A percentile compares a stretch with the other conserved stretches of the same genome.
Evolutionary conservation across 176 grass and related monocot genomes (phyloP).

Genomic region (Musa troglodytarum): DNA sequence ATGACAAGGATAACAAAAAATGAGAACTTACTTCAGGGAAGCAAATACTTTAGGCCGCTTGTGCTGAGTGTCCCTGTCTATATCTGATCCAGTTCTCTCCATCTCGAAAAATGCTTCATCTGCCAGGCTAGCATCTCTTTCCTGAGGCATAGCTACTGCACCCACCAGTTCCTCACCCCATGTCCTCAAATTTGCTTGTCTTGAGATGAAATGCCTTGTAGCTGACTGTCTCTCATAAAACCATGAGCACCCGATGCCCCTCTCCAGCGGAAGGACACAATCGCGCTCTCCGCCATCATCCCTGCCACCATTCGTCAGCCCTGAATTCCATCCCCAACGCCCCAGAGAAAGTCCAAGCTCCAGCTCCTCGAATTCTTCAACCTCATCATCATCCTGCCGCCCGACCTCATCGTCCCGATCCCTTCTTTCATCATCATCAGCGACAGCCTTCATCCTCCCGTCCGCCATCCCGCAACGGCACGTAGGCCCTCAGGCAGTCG

Average conservation of each 20-base stretch:
- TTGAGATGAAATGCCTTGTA: neutral
- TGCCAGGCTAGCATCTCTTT: neutral
- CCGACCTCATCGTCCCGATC: conserved; percentile 29
- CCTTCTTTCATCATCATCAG: conserved; percentile 24
- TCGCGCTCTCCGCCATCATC: neutral
- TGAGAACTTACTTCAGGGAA: conserved; percentile 56
- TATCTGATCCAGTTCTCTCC: neutral
- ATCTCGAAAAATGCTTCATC: neutral
- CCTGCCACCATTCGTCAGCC: conserved; percentile 6
- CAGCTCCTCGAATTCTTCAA: conserved; percentile 10
- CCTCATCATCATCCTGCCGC: conserved; percentile 36
- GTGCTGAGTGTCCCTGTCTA: conserved; percentile 51
- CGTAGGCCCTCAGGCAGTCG: neutral
- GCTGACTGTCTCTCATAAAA: neutral
- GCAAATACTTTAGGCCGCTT: conserved; percentile 69
- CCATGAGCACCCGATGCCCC: neutral
- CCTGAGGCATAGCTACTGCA: neutral
- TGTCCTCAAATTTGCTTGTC: neutral
- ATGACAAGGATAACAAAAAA: conserved; percentile 10
- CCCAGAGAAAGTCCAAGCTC: conserved; percentile 50
- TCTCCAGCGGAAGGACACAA: neutral
- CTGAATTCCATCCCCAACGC: conserved; percentile 32
- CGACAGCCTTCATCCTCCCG: conserved; percentile 54
- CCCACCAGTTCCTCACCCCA: neutral
- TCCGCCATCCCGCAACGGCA: conserved; percentile 37